Evolutionary conservation across 176 grass and related monocot genomes (phyloP).

Genomic region (Lolium multiflorum): DNA sequence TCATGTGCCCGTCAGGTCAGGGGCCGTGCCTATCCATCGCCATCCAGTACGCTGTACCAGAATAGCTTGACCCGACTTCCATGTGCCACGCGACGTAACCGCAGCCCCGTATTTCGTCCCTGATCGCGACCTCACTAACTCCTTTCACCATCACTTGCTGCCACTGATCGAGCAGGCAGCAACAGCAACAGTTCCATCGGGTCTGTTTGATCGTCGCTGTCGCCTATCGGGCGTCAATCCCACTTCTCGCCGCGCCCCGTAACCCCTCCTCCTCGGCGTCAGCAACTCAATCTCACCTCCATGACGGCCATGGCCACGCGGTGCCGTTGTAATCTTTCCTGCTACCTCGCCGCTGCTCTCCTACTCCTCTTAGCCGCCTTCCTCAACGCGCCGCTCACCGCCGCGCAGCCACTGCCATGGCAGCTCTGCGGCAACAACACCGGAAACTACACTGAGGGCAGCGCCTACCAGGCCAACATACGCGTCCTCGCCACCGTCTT

Average conservation of each 20-base stretch:
- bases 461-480: slow-evolving; percentile 53
- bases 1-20: too few relatives aligned
- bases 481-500: slow-evolving; percentile 17
- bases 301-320: neutral
- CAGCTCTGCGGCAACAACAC: slow-evolving; percentile 8
- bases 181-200: neutral
- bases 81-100: neutral
- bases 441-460: slow-evolving; percentile 33
- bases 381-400: neutral
- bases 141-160: neutral
- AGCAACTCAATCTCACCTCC: neutral
- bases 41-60: neutral
- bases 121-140: neutral
- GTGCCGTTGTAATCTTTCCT: neutral
- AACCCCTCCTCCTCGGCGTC: too few relatives aligned
- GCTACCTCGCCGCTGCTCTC: neutral
- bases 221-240: neutral
- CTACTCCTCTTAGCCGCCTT: neutral
- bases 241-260: too few relatives aligned
- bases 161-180: neutral
- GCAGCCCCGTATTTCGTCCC: neutral
- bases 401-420: slow-evolving; percentile 37
- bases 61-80: neutral
- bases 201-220: neutral
- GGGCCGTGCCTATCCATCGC: neutral